Conservation (phyloP, 208 protist genomes). For the Porcisia hertigi region DNA sequence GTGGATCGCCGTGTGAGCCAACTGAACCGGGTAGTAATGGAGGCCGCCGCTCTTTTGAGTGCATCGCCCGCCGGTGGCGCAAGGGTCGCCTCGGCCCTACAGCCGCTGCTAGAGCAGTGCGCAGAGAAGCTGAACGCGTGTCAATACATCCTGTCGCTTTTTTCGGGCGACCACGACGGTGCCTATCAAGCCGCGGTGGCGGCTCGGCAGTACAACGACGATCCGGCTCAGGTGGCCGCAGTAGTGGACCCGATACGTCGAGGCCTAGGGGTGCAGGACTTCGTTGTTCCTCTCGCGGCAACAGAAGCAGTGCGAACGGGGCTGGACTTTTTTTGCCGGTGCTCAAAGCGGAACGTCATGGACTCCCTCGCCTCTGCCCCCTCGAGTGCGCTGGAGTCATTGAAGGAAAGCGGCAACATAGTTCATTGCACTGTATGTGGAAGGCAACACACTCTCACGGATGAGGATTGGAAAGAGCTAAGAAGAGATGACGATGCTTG, state of each 20-base stretch:
- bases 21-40: conserved; percentile 46
- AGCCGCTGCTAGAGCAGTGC: conserved; percentile 16
- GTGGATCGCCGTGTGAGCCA: conserved; percentile 40
- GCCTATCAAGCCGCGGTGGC: conserved; percentile 44
- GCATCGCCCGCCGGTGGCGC: conserved; percentile 4
- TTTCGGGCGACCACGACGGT: conserved; percentile 76
- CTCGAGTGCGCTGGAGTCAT: conserved; percentile 11
- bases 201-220: conserved; percentile 59
- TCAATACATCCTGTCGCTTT: conserved; percentile 61
- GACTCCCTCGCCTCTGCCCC: conserved; percentile 27
- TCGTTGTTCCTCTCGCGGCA: conserved; percentile 33
- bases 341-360: conserved; percentile 55
- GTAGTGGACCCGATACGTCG: conserved; percentile 55
- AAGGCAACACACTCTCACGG: conserved; percentile 29
- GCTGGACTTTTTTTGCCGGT: conserved; percentile 86
- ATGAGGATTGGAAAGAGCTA: conserved; percentile 44
- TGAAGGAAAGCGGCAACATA: conserved; percentile 10
- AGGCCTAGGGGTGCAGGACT: conserved; percentile 32
- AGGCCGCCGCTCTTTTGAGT: conserved; percentile 27
- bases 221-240: conserved; percentile 40
- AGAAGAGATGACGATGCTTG: conserved; percentile 15
- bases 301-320: conserved; percentile 44
- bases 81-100: conserved; percentile 5
- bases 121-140: conserved; percentile 41
- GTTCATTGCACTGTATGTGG: conserved; percentile 51